These are phyloP conservation scores for Corinectria fuckeliana DNA, from an alignment of 2,329 filamentous ascomycete species.

Conservation along the genomic window DNA sequence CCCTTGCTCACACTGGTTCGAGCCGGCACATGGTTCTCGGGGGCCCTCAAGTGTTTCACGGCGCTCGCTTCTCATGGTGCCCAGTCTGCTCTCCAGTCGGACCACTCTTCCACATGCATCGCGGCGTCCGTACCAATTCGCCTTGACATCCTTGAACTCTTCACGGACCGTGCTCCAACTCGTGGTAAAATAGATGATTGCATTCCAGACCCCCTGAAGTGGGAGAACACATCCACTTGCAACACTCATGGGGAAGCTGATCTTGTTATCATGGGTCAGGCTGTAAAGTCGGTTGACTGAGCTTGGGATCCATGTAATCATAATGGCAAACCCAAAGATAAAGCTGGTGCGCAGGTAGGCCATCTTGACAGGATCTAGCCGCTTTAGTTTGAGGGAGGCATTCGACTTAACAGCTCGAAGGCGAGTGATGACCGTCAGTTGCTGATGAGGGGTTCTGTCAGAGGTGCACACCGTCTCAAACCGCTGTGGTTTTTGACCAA, in stretches of 20 bases:
- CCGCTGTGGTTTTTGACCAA: slow-evolving; percentile 26
- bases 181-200: slow-evolving; percentile 75
- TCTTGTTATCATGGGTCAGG: slow-evolving; percentile 56
- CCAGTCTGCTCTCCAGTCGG: slow-evolving; percentile 40
- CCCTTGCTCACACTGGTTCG: not conserved
- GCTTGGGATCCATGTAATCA: slow-evolving; percentile 69
- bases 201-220: slow-evolving; percentile 82
- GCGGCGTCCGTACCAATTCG: slow-evolving; percentile 10
- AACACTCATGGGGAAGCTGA: slow-evolving; percentile 70
- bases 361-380: slow-evolving; percentile 62
- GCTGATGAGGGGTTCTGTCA: slow-evolving; percentile 21
- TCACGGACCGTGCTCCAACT: slow-evolving; percentile 53
- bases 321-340: slow-evolving; percentile 64
- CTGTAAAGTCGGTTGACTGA: slow-evolving; percentile 77
- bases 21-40: slow-evolving; percentile 6
- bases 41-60: slow-evolving; percentile 33
- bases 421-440: slow-evolving; percentile 25
- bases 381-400: slow-evolving; percentile 42
- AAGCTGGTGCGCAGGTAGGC: slow-evolving; percentile 66
- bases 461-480: slow-evolving; percentile 43
- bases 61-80: slow-evolving; percentile 25
- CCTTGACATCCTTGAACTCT: slow-evolving; percentile 30
- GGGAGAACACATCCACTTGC: slow-evolving; percentile 75
- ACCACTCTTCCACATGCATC: slow-evolving; percentile 18
- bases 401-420: slow-evolving; percentile 37